A percentile compares a stretch with the other conserved stretches of the same genome.
Conservation (phyloP, 2,329 filamentous ascomycete species). For the Huntiella omanensis region DNA sequence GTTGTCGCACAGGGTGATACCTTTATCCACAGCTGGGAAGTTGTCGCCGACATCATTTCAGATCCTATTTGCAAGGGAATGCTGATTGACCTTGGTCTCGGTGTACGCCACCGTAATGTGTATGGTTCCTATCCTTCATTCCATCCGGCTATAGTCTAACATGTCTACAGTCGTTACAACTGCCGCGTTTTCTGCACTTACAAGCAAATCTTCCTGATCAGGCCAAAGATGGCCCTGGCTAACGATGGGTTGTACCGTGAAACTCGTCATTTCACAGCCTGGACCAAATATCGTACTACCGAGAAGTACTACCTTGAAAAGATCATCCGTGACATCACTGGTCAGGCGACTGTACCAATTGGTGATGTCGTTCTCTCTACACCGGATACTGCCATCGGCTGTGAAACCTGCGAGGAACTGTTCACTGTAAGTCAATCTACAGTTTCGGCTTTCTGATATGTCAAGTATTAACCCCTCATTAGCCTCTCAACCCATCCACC, state of each 20-base stretch:
- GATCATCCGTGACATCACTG: conserved; percentile 16
- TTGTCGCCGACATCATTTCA: conserved; percentile 18
- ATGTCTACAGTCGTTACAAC: conserved; percentile 21
- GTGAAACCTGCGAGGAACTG: conserved; percentile 24
- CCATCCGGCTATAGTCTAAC: background rate
- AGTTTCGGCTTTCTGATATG: background rate
- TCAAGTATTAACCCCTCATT: background rate
- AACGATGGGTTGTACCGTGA: conserved; percentile 23
- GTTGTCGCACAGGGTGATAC: conserved; percentile 15
- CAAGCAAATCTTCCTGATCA: conserved; percentile 14
- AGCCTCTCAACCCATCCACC: conserved; percentile 25
- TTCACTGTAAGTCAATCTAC: conserved; percentile 13
- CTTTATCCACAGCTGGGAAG: conserved; percentile 18
- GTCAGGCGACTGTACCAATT: conserved; percentile 20
- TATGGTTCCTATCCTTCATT: background rate
- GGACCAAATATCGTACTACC: conserved; percentile 19
- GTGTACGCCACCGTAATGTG: conserved; percentile 12
- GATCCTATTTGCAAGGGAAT: conserved; percentile 17
- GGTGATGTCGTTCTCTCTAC: conserved; percentile 23
- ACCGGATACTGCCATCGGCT: conserved; percentile 21
- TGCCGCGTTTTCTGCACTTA: conserved; percentile 19
- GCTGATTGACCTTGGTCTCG: conserved; percentile 19
- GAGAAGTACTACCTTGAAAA: conserved; percentile 22
- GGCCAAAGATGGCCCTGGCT: conserved; percentile 18
- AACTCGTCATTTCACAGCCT: conserved; percentile 23